Evolutionary conservation across 2,329 filamentous ascomycete genomes (phyloP), one percentile per base, ranked within the genome.

Genomic region (Cladosporium sphaerospermum): DNA sequence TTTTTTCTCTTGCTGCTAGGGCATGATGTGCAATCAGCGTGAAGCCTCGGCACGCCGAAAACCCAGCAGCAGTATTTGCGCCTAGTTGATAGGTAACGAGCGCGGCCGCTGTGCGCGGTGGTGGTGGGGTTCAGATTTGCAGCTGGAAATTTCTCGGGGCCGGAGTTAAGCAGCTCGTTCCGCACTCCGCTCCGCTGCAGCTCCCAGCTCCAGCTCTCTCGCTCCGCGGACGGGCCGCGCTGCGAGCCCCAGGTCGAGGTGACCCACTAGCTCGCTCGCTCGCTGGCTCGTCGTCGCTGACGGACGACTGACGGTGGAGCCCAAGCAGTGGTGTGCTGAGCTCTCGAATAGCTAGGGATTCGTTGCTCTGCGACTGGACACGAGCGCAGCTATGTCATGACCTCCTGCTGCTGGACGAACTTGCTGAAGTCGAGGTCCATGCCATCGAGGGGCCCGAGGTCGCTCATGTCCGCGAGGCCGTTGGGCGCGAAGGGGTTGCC

Each of bases 401-500:
- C 62, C 18, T 51, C 48, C 19, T 40, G 39, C 14, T 51, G 50
- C 14, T 59, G 58, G 14, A 67, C 59, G 55, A 59, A 67, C 45
- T 62, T 58, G 48, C 53, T 62, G 55, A 67, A 63, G 19, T 68
- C 64, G 31, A 64, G 36, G 32, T 68, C 64, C 57, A 64, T 57
- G 32, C 48, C 48, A 19, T 65, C 52, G 49, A 56, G 56, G 11
- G 36, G 10, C 3, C 36, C 36, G 42, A 54, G 45, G 32, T 55
- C 54, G 43, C 4, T 46, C 14, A 46, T 32, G 7, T 51, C 48
- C 31, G 19, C 18, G 16, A 32, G 16, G 1, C 48, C 48, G 23
- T 28, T 28, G 23, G 23, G 23, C 7, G 23, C 23, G 13, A 51
- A 31, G 31, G 44, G n/a, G 6, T 43, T 44, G 16, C 40, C 32